Percentiles rank a stretch among this genome's conserved stretches.
phyloP scores from a whole-genome alignment of 1,284 basidiomycete genomes.

The Trichosporon asahii region DNA sequence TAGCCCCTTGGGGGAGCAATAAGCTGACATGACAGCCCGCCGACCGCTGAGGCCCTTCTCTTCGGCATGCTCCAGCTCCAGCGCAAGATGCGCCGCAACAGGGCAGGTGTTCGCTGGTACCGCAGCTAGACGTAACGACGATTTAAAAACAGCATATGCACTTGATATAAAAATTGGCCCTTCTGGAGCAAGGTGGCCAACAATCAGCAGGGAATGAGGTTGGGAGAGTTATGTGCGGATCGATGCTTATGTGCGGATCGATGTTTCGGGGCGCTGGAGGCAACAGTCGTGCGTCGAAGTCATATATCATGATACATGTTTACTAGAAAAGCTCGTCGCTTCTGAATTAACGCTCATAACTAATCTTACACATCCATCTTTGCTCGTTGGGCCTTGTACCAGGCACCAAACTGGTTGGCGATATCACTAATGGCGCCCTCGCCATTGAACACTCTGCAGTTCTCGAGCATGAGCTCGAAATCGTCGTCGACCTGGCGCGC shows the following conservation, averaged over 20 bases:
- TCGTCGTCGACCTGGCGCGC: slow-evolving; percentile 46
- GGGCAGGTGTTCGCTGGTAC: slow-evolving; percentile 88
- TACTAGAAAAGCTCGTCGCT: slow-evolving; percentile 8
- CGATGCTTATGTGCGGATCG: background rate
- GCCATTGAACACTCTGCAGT: slow-evolving; percentile 47
- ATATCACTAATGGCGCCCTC: slow-evolving; percentile 38
- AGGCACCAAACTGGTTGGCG: slow-evolving; percentile 38
- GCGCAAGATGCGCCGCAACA: slow-evolving; percentile 89
- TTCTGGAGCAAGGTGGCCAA: background rate
- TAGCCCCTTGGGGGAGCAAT: no score
- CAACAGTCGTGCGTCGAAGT: background rate
- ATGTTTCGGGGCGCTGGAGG: background rate
- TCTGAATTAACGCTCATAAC: background rate
- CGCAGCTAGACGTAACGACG: slow-evolving; percentile 36
- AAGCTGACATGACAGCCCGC: slow-evolving; percentile 49
- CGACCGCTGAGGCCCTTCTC: slow-evolving; percentile 82
- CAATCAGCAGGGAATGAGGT: background rate
- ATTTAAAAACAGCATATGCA: slow-evolving; percentile 15
- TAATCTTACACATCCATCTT: slow-evolving; percentile 36
- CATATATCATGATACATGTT: slow-evolving; percentile 7
- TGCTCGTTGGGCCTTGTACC: slow-evolving; percentile 40
- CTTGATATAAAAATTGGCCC: slow-evolving; percentile 7
- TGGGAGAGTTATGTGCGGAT: background rate
- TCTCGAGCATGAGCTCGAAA: slow-evolving; percentile 48
- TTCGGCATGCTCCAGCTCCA: slow-evolving; percentile 95